Evolutionary conservation across 495 filamentous ascomycete species (phyloP), one percentile per base, ranked within the genome.

Genomic region (Aspergillus nidulans): DNA sequence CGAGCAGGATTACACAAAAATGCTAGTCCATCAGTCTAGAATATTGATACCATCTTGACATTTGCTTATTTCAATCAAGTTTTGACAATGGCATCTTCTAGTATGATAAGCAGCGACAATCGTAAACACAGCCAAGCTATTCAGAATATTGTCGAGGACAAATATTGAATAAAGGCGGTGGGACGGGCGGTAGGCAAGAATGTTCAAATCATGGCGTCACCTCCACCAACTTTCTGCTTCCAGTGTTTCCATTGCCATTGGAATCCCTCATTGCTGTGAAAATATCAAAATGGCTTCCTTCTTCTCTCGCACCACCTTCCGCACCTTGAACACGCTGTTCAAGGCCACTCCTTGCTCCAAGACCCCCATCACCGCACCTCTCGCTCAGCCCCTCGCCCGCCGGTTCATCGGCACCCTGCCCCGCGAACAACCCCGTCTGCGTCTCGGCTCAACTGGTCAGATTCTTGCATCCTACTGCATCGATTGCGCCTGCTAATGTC

Each of bases 351-450:
- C 66, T 13, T 66, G 61, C 60, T 57, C 63, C 39, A 56, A 58
- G 18, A 48, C 34, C 34, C 53, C 53, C 50, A 45, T 45, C 50
- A 69, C 51, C 52, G 57, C 30, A 39, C 65, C 61, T 21, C 60
- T 66, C 26, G 39, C 64, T 21, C 66, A 68, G 45, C 69, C 69
- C 45, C 55, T 68, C 53, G 43, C 64, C 42, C 67, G 67, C 46
- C 72, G 70, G 28, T 69, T 65, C 59, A 57, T 67, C 44, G 59
- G 62, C 8, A 58, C 63, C 19, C 47, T 58, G n/a, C 46, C 70
- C 23, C 63, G 65, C 48, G 70, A 84, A 53, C 84, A 86, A 64
- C 84, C 84, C 6, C 79, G 81, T 38, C 70, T 88, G 57, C 78
- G 83, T 18, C 70, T 86, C 24, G 83, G 83, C 13, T 77, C 78